Base-by-base conservation (phyloP, 495 filamentous ascomycete genomes). In the Trichoderma erinaceum region DNA sequence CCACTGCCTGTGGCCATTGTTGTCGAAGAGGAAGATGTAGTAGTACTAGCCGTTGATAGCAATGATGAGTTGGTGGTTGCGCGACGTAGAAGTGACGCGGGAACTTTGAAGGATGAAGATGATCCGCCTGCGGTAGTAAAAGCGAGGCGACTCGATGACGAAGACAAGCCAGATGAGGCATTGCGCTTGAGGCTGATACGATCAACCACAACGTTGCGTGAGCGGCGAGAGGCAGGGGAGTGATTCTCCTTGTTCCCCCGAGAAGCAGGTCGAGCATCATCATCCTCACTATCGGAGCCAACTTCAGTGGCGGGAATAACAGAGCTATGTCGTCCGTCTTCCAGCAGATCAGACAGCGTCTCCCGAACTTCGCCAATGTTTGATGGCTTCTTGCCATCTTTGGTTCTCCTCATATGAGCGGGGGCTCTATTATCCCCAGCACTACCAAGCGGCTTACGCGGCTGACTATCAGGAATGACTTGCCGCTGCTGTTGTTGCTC, bases 361-460 rank as follows among this genome's bases (percentile, higher is more conserved):
- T 92, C 85, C 50, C 91, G 86, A 74, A 97, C 89, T 71, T 96
- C 92, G 43, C 85, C 83, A 15, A 95, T 77, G n/a, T 86, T 88
- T 8, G 87, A 80, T 21, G 87, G 91, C 77, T 85, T 88, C 66
- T 79, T 82, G 12, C 77, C 82, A 27, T 80, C 76, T 58, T 83
- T 83, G 16, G 88, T 91, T 27, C 90, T 86, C 32, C 92, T 88
- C 61, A 87, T 83, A 71, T 89, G 77, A 25, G 84, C 82, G 41
- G 82, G 80, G 18, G 82, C 80, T 35, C 80, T 79, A 71, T 89
- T 86, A 69, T 89, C 90, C 43, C 80, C 80, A 21, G 48, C 52
- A 58, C 38, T 58, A 66, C 71, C 68, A 56, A 44, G 29, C 4
- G 69, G 68, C 18, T 72, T 70, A 35, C 74, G 73, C 23, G 74